Conservation (phyloP, 805 yeast species). For the Saturnispora ahearnii region DNA sequence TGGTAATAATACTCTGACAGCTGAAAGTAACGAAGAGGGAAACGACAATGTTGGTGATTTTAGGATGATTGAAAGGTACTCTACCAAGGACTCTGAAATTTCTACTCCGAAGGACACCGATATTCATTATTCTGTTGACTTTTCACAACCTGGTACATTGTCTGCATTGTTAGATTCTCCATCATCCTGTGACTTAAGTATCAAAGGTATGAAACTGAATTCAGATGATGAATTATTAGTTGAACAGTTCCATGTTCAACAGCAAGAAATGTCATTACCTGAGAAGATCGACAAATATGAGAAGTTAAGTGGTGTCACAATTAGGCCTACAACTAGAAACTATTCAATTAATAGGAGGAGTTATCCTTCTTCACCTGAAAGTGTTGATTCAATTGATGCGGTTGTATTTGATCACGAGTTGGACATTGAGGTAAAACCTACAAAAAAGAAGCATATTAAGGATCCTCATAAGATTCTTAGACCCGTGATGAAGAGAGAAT, state of each 20-base stretch:
- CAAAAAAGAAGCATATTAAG: background rate
- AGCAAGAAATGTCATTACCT: constrained; percentile 13
- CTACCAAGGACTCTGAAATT: background rate
- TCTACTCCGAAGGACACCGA: background rate
- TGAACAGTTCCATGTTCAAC: background rate
- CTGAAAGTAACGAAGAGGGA: background rate
- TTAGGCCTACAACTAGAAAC: background rate
- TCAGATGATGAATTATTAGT: background rate
- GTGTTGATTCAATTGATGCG: background rate
- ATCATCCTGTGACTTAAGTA: constrained; percentile 10
- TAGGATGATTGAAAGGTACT: background rate
- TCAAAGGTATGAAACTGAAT: background rate
- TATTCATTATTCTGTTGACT: constrained; percentile 1
- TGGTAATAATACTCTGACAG: background rate
- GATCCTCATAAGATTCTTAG: constrained; percentile 6
- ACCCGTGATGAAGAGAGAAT: constrained; percentile 10
- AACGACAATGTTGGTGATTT: background rate
- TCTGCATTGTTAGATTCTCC: constrained; percentile 13
- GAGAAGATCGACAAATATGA: constrained; percentile 25
- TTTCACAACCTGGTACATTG: constrained; percentile 9
- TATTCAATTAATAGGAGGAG: constrained; percentile 12
- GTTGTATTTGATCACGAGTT: constrained; percentile 1
- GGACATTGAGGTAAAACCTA: background rate
- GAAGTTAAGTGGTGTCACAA: constrained; percentile 20
- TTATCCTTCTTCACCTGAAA: constrained; percentile 9